Base-by-base conservation (phyloP, 2,329 filamentous ascomycete species). In the Claviceps fusiformis region DNA sequence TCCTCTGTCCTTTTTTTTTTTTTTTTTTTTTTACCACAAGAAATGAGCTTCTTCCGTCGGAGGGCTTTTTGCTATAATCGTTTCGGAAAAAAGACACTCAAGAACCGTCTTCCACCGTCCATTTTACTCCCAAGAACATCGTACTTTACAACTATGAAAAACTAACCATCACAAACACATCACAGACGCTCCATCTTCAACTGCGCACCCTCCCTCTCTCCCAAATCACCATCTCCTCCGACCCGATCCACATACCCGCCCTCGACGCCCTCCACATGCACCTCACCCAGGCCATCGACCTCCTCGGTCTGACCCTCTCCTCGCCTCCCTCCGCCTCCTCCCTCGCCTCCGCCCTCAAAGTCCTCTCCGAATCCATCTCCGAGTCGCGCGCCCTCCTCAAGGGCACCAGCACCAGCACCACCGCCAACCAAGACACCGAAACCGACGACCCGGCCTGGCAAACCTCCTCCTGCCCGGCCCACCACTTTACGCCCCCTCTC, bases 261-360 rank as follows among this genome's bases (percentile, higher is more conserved):
- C 78, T 96, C 53, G 82, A 83, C 24, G 73, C 79, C 11, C 80
- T 93, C 13, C 81, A 89, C 59, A 81, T 82, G n/a, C 76, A 90
- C 45, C 84, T 97, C 61, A 92, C 87, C 58, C 81, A 89, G 63
- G 85, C 88, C 56, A 80, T 96, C 59, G 89, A 95, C 68, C 82
- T 95, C 50, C 83, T 95, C 52, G 81, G 86, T 62, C 79, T 95
- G 17, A 85, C 83, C 54, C 61, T 63, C 81, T 81, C 67, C 77
- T 82, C 63, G 75, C 31, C 57, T 73, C 59, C 55, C 78, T 83
- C 71, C 69, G 82, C 64, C 71, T 75, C 68, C 29, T 79, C 81
- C 55, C 73, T 83, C 35, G 70, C 77, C 35, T 73, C 75, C 8
- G 79, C 82, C 57, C 73, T 85, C 29, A 73, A 75, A 50, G 70